Conservation (phyloP, 495 filamentous ascomycete species). For the Penicillium soppii region DNA sequence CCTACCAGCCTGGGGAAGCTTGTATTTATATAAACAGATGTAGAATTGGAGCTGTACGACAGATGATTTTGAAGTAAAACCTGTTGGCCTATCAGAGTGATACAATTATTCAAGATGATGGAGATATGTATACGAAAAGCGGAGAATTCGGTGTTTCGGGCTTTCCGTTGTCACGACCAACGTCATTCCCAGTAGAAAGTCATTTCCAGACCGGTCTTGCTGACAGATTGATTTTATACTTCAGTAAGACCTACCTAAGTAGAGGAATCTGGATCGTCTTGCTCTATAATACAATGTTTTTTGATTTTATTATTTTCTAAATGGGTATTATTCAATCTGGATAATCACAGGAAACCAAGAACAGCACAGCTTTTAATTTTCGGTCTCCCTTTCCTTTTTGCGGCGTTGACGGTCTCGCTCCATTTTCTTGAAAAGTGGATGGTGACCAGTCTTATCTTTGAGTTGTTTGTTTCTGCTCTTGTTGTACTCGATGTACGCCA, state of each 20-base stretch:
- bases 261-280: not conserved
- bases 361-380: not conserved
- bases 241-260: too few species aligned
- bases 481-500: constrained; percentile 92
- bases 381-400: constrained; percentile 50
- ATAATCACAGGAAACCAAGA: constrained; percentile 1
- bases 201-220: constrained; percentile 17
- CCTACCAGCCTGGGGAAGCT: not conserved
- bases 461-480: constrained; percentile 76
- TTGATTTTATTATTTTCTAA: not conserved
- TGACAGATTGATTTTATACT: constrained; percentile 8
- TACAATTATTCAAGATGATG: not conserved
- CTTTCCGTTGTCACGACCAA: constrained; percentile 10
- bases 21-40: not conserved
- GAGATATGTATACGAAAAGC: not conserved
- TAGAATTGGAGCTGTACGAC: not conserved
- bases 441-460: constrained; percentile 63
- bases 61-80: not conserved
- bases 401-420: constrained; percentile 68
- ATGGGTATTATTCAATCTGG: constrained; percentile 9
- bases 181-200: constrained; percentile 15
- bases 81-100: constrained; percentile 15
- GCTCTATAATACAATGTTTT: not conserved
- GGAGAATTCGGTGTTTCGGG: constrained; percentile 16
- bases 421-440: constrained; percentile 78